These are phyloP conservation scores for Coemansia sp. DNA, from an alignment of 192 early-diverging fungal genomes.

Conservation along the genomic window DNA sequence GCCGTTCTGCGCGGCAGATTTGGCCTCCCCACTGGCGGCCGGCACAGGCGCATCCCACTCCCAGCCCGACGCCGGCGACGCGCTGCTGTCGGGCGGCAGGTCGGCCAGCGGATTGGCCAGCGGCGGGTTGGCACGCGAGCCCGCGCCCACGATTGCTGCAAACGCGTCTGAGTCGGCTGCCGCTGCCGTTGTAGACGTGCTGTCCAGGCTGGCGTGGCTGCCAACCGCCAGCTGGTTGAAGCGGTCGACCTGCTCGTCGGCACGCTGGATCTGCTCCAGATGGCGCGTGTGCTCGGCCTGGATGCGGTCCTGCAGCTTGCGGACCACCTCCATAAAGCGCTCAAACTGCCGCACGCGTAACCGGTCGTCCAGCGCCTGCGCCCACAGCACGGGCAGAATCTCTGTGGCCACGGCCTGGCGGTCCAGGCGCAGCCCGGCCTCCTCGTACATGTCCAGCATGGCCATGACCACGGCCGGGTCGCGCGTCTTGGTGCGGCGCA, in stretches of 20 bases:
- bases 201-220: too few relatives aligned
- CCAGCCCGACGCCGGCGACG: constrained; percentile 8
- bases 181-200: background rate
- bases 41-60: constrained; percentile 40
- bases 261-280: constrained; percentile 55
- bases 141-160: background rate
- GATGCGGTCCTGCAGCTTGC: constrained; percentile 54
- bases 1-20: background rate
- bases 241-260: constrained; percentile 27
- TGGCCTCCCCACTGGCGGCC: background rate
- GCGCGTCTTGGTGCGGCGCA: constrained; percentile 69
- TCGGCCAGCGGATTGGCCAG: constrained; percentile 12
- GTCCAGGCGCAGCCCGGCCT: constrained; percentile 65
- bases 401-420: constrained; percentile 70
- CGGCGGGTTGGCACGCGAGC: background rate
- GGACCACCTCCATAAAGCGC: constrained; percentile 59
- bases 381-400: constrained; percentile 77
- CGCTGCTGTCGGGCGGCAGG: background rate
- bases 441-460: constrained; percentile 74
- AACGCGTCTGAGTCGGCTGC: background rate
- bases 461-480: constrained; percentile 77
- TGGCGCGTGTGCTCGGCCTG: constrained; percentile 59
- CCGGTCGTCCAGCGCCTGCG: constrained; percentile 62
- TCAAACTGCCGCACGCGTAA: constrained; percentile 71
- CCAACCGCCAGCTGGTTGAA: background rate